Base-by-base conservation (phyloP, 306 rosid genomes). In the Corylus americana region DNA sequence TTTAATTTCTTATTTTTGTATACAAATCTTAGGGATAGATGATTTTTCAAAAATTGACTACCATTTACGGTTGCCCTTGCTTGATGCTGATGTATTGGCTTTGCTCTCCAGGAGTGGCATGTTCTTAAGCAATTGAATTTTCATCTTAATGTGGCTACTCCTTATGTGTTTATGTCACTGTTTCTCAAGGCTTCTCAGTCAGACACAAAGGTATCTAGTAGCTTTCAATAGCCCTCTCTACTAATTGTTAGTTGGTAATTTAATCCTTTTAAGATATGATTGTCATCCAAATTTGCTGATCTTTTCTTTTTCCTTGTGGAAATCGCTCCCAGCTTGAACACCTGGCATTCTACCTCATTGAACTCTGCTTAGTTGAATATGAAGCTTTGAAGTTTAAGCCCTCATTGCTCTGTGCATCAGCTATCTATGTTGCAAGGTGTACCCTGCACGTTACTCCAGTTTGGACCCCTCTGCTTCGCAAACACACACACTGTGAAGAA, bases 101-200 rank as follows among this genome's bases (percentile, higher is more conserved):
- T 74, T 79, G 16, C 77, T 81, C 68, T 84, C 62, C 92, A 94
- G 98, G 98, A 94, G 84, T 88, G 87, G 81, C 88, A 83, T 22
- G 85, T 94, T 81, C 94, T 94, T 25, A 90, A 84, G 78, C 88
- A 81, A 71, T 74, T 92, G 72, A 90, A 94, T 83, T 94, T 94
- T 78, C 95, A 94, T 48, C 86, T 94, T 54, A 92, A 91, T 76
- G 29, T 87, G 47, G 95, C 98, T 50, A 94, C 97, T 74, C 95
- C 90, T n/a, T 94, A 92, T 75, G 93, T 92, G 79, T 94, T 92
- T 57, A 83, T 92, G 97, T 80, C 90, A 86, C 91, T 97, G 81
- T 92, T 94, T 84, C 93, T 92, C 63, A 94, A 92, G 89, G 98
- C 98, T 74, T 90, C 94, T 67, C 95, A 84, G 84, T 85, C 98